phyloP scores from a whole-genome alignment of 2,329 filamentous ascomycete species.

The Hypoxylon sp. region DNA sequence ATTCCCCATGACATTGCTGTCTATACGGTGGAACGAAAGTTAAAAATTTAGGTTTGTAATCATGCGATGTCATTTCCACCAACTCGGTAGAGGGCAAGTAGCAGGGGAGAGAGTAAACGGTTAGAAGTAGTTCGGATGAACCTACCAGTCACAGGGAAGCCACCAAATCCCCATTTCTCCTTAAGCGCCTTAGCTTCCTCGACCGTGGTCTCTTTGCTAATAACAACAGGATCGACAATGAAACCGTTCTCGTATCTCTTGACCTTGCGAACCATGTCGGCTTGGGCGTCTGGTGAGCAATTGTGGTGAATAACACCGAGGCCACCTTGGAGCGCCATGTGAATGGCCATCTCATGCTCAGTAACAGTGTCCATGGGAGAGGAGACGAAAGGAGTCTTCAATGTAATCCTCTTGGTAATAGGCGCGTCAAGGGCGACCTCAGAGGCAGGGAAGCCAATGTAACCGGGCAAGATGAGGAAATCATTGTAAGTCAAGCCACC shows the following conservation, averaged over 20 bases:
- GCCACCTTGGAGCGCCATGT: conserved; percentile 91
- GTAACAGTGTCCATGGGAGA: conserved; percentile 99
- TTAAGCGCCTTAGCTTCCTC: conserved; percentile 92
- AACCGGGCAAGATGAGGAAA: conserved; percentile 95
- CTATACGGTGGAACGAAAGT: conserved; percentile 99
- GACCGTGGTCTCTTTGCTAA: conserved; percentile 88
- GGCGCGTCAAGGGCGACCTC: conserved; percentile 90
- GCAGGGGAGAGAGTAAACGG: conserved; percentile 21
- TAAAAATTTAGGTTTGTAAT: conserved; percentile 90
- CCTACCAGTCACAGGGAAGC: conserved; percentile 98
- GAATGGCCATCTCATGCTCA: conserved; percentile 99
- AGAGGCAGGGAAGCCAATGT: conserved; percentile 97
- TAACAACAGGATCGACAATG: conserved; percentile 95
- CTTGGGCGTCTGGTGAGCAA: conserved; percentile 96
- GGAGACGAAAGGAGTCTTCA: conserved; percentile 97
- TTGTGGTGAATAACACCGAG: conserved; percentile 99
- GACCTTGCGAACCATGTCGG: conserved; percentile 98
- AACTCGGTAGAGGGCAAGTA: conserved; percentile 3
- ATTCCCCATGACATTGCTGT: conserved; percentile 90
- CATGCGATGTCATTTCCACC: conserved; percentile 63
- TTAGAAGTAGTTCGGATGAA: conserved; percentile 30
- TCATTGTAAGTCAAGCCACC: conserved; percentile 99
- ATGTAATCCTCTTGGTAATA: conserved; percentile 92
- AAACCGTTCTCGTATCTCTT: conserved; percentile 99
- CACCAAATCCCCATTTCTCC: conserved; percentile 98